Percentiles rank a stretch among this genome's conserved stretches.
Evolutionary conservation across 2,329 filamentous ascomycete species (phyloP).

Genomic region (Fusarium tupiense): DNA sequence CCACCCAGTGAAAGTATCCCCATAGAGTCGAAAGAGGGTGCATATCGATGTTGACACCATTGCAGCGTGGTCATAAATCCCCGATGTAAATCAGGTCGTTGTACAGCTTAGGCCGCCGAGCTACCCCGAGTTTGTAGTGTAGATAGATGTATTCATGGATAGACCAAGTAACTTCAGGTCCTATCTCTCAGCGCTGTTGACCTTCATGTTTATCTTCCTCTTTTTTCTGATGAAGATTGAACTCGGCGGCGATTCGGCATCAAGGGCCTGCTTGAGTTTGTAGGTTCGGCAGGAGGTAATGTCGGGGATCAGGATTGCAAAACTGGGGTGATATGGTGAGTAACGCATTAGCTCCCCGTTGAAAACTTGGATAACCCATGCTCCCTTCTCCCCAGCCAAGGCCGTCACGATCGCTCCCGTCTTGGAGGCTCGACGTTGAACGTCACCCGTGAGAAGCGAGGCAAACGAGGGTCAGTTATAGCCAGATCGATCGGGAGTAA

Average conservation of each 20-base stretch:
- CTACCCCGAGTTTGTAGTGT: neutral
- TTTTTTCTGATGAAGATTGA: neutral
- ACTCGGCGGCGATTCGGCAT: neutral
- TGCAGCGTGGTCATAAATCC: neutral
- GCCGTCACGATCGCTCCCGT: fast-evolving
- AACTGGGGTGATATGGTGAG: too few relatives aligned
- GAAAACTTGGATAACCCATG: fast-evolving
- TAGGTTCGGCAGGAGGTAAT: fast-evolving
- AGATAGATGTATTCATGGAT: neutral
- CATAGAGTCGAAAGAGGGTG: neutral
- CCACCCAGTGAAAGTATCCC: fast-evolving
- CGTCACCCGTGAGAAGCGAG: neutral
- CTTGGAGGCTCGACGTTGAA: too few relatives aligned
- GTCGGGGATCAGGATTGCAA: fast-evolving
- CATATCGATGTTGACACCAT: neutral
- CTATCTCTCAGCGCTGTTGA: neutral
- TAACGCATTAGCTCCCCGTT: neutral
- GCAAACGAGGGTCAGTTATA: neutral
- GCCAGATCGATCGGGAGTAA: too few relatives aligned
- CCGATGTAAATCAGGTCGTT: too few relatives aligned
- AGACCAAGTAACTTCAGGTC: fast-evolving
- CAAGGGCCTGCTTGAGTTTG: neutral
- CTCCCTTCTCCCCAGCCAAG: neutral
- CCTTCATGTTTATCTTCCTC: neutral
- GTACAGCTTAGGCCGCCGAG: too few relatives aligned